Evolutionary conservation across 2,329 filamentous ascomycete species (phyloP).

Genomic region (Stagonosporopsis rhizophila): DNA sequence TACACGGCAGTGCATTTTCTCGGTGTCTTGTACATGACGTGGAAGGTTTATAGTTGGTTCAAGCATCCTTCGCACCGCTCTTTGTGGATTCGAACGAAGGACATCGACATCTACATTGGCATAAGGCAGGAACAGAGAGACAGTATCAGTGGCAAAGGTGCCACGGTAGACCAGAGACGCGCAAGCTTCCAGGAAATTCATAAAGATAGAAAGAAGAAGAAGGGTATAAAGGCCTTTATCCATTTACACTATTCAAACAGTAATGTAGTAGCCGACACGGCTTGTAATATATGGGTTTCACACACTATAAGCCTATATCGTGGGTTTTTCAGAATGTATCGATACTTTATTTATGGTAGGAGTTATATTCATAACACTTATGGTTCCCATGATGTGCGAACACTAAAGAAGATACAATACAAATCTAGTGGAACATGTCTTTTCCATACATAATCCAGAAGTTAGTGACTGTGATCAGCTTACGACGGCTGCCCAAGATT

Average conservation of each 20-base stretch:
- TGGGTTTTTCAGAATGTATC: too few relatives aligned
- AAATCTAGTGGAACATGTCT: too few relatives aligned
- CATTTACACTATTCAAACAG: neutral
- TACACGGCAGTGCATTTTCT: slow-evolving; percentile 56
- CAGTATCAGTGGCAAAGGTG: slow-evolving; percentile 15
- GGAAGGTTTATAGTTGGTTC: slow-evolving; percentile 47
- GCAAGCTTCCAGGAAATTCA: slow-evolving; percentile 16
- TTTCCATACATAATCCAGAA: too few relatives aligned
- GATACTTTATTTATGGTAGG: too few relatives aligned
- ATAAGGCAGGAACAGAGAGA: slow-evolving; percentile 30
- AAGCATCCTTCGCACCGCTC: slow-evolving; percentile 28
- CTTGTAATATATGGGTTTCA: too few relatives aligned
- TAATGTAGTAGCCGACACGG: slow-evolving; percentile 4
- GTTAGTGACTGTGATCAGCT: too few relatives aligned
- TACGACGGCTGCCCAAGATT: neutral
- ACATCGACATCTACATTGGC: slow-evolving; percentile 45
- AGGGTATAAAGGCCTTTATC: slow-evolving; percentile 2
- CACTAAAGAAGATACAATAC: too few relatives aligned
- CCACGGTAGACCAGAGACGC: slow-evolving; percentile 8
- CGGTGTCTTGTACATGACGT: slow-evolving; percentile 57
- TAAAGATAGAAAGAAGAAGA: slow-evolving; percentile 10
- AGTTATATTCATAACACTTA: too few relatives aligned
- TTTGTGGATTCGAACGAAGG: slow-evolving; percentile 34
- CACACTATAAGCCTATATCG: too few relatives aligned
- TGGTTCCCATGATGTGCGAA: too few relatives aligned